phyloP scores from a whole-genome alignment of 2,329 filamentous ascomycete species.

The Dryadomyces quercus-mongolicae region DNA sequence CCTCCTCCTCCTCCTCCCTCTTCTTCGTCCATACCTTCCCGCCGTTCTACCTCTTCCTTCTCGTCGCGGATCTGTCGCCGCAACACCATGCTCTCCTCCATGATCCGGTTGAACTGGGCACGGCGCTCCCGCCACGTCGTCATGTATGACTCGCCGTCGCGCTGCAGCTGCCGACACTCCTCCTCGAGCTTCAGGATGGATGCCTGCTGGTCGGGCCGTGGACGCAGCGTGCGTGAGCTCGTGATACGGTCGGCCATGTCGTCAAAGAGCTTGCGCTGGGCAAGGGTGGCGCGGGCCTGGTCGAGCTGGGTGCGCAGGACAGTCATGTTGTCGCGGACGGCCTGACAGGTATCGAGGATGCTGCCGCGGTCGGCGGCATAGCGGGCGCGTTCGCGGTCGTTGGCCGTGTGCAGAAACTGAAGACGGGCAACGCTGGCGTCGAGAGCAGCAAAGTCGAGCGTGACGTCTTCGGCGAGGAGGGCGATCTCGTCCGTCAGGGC shows the following conservation, averaged over 20 bases:
- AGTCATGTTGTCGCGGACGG: conserved; percentile 63
- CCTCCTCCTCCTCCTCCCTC: conserved; percentile 16
- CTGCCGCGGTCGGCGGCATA: conserved; percentile 71
- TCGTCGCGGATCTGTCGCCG: conserved; percentile 81
- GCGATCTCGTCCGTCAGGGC: conserved; percentile 31
- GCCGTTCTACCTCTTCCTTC: conserved; percentile 83
- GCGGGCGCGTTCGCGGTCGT: conserved; percentile 68
- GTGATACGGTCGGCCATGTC: conserved; percentile 80
- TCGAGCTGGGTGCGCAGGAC: conserved; percentile 64
- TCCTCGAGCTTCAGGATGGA: conserved; percentile 73
- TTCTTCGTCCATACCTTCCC: conserved; percentile 68
- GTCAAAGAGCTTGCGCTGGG: conserved; percentile 75
- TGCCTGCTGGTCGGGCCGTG: conserved; percentile 70
- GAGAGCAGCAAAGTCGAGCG: conserved; percentile 79
- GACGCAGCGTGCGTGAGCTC: conserved; percentile 63
- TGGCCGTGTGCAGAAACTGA: conserved; percentile 75
- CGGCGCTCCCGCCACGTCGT: conserved; percentile 74
- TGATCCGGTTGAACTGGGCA: conserved; percentile 78
- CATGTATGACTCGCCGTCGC: conserved; percentile 70
- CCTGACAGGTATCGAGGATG: conserved; percentile 67
- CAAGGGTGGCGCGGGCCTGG: conserved; percentile 61
- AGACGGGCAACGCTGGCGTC: conserved; percentile 78
- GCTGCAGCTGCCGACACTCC: conserved; percentile 78
- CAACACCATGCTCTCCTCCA: conserved; percentile 82
- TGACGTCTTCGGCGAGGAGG: conserved; percentile 71